These are phyloP conservation scores for Penicillium longicatenatum DNA, from an alignment of 495 filamentous ascomycete genomes.

Conservation along the genomic window DNA sequence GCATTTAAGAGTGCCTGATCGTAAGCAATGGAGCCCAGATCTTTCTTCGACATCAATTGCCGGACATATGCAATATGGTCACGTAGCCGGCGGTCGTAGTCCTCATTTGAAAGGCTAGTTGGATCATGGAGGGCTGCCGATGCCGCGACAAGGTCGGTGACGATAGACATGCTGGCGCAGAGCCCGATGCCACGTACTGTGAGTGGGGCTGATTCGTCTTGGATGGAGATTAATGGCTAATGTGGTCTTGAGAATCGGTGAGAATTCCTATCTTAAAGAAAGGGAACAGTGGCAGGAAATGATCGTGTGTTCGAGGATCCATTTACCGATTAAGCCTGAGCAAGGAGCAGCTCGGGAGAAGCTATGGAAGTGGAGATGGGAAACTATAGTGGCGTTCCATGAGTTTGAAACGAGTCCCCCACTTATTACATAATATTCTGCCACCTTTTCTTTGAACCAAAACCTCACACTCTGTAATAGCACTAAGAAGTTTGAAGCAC, in stretches of 20 bases:
- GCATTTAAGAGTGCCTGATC: constrained; percentile 33
- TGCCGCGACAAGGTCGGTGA: neutral
- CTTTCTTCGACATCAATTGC: constrained; percentile 19
- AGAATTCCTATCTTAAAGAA: neutral
- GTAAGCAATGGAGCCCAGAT: constrained; percentile 16
- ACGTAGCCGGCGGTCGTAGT: constrained; percentile 34
- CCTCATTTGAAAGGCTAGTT: constrained; percentile 16
- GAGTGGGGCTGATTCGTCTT: neutral
- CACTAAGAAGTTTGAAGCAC: too few species aligned
- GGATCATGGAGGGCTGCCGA: neutral
- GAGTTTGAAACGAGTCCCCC: too few species aligned
- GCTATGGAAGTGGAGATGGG: neutral
- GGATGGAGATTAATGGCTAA: too few species aligned
- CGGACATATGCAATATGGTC: constrained; percentile 30
- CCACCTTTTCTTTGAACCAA: too few species aligned
- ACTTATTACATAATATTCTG: too few species aligned
- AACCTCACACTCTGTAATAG: too few species aligned
- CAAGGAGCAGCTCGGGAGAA: neutral
- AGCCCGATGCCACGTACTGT: neutral
- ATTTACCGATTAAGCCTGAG: neutral
- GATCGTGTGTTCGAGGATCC: neutral
- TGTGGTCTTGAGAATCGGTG: neutral
- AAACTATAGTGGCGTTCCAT: too few species aligned
- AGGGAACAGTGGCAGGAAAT: too few species aligned
- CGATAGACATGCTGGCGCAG: constrained; percentile 1